Conservation (phyloP, 306 rosid species). For the Trifolium pratense region DNA sequence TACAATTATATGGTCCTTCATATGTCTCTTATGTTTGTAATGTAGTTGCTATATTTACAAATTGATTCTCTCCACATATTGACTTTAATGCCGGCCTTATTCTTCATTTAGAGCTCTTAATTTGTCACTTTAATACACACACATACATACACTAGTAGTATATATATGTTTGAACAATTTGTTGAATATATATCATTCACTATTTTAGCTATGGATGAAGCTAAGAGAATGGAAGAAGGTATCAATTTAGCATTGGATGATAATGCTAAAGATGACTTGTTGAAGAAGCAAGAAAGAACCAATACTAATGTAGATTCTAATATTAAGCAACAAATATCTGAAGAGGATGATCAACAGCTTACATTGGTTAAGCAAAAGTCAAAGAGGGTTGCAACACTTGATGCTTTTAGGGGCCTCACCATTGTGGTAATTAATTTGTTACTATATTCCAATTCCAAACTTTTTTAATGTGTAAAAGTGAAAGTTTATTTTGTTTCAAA, state of each 20-base stretch:
- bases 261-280: background rate
- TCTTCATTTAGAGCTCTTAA: constrained; percentile 36
- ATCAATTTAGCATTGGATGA: constrained; percentile 23
- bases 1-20: constrained; percentile 4
- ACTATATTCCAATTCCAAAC: background rate
- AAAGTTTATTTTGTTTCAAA: background rate
- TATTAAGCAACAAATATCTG: constrained; percentile 23
- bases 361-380: constrained; percentile 50
- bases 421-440: constrained; percentile 60
- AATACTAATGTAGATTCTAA: constrained; percentile 27
- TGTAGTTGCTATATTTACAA: background rate
- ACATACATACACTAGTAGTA: no score
- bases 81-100: constrained; percentile 59
- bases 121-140: background rate
- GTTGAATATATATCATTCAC: background rate
- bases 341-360: constrained; percentile 12
- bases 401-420: constrained; percentile 92
- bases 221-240: constrained; percentile 74
- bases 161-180: background rate
- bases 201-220: constrained; percentile 49
- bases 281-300: constrained; percentile 18
- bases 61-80: background rate
- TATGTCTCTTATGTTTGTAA: constrained; percentile 29
- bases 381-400: constrained; percentile 85
- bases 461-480: background rate